Conservation (phyloP, 139 green algal species). For the Pycnococcus provasolii region DNA sequence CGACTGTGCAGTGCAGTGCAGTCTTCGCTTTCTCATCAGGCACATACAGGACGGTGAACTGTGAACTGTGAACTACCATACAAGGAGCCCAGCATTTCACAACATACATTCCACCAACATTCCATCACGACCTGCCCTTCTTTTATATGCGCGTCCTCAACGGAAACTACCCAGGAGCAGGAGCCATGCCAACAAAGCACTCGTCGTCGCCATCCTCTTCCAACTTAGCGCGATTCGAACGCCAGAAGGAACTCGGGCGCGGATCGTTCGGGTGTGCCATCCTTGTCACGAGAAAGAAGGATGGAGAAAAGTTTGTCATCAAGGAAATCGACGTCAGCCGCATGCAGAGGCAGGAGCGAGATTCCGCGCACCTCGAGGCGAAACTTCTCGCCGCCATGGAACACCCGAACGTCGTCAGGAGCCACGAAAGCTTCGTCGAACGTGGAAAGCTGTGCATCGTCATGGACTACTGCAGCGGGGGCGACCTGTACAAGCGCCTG, state of each 20-base stretch:
- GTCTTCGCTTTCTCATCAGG: too few species aligned
- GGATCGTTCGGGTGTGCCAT: conserved; percentile 51
- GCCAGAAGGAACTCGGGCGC: conserved; percentile 44
- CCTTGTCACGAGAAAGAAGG: conserved; percentile 40
- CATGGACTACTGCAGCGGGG: conserved; percentile 34
- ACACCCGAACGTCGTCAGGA: conserved; percentile 33
- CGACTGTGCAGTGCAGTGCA: too few species aligned
- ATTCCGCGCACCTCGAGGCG: conserved; percentile 48
- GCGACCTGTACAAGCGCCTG: conserved; percentile 51
- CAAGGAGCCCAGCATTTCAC: too few species aligned
- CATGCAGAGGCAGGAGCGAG: conserved; percentile 46
- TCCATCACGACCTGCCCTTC: too few species aligned
- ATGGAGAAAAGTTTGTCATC: conserved; percentile 56
- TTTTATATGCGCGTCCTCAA: too few species aligned
- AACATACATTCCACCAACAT: too few species aligned
- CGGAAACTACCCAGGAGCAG: too few species aligned
- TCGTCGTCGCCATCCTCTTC: too few species aligned
- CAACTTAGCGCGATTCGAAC: too few species aligned
- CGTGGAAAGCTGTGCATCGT: conserved; percentile 34
- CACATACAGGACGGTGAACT: too few species aligned
- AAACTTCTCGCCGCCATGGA: conserved; percentile 24
- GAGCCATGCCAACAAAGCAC: too few species aligned
- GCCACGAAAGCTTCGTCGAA: conserved; percentile 31
- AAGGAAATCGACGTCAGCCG: conserved; percentile 59
- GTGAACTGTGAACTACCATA: too few species aligned